Base-by-base conservation (phyloP, 768 basidiomycete genomes). In the Amanita jacksonii region DNA sequence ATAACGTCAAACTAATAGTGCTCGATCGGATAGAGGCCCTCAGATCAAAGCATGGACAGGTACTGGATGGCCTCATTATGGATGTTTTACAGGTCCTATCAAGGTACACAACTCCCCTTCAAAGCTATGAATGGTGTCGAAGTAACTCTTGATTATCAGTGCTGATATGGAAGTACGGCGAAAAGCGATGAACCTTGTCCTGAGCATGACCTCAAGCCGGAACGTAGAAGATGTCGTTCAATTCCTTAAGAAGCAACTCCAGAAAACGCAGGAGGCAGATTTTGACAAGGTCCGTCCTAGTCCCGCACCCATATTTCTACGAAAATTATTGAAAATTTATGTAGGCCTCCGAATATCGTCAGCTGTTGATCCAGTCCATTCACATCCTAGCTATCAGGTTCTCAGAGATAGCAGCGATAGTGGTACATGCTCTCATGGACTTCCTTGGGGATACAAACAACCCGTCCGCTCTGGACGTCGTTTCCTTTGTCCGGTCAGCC, bases 1-100 rank as follows among this genome's bases (percentile, higher is more conserved):
- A 98, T 66, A 99, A 99, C 54, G 94, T 97, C 62, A 98, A 97
- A 63, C 76, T 97, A 35, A 98, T 98, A 47, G 94, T 98, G 13
- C 73, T 99, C 19, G 88, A 94, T 57, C 81, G 96, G 35, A 74
- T 99, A 27, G 88, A 97, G 43, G 65, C 63, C 25, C 70, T 99
- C 16, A 77, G 88, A 34, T 69, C 79, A 4, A 88, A 82, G 56
- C 92, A 97, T 61, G 92, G 88, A 13, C 79, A 80, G 54, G 80
- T 97, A 28, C 67, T 98, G 31, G 92, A 98, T 56, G 74, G 80
- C 9, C 75, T 97, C 41, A 91, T 92, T 49, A 93, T 96, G 88
- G 96, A 99, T 53, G 77, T 99, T 33, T 73, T 99, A 13, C 89
- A 93, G 57, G 81, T 96, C 13, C 67, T 98, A 18, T 78, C 83